Percentiles rank a stretch among this genome's conserved stretches.
These are phyloP conservation scores for Bremia lactucae DNA, from an alignment of 352 stramenopile genomes.

Conservation along the genomic window DNA sequence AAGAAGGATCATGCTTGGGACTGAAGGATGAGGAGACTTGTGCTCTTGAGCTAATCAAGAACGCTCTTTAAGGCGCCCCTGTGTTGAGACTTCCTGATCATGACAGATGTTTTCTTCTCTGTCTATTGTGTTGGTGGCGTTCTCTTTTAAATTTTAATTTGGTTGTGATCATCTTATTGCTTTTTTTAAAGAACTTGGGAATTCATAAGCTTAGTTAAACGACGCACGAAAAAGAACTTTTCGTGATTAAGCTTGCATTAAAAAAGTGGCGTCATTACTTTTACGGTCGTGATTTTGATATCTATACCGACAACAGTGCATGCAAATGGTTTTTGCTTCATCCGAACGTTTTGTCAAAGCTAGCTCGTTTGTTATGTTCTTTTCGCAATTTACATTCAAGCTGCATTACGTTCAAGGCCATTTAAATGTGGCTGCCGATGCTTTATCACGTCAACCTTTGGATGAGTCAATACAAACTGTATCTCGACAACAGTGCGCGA, in stretches of 20 bases:
- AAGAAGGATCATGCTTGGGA: background rate
- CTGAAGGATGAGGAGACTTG: background rate
- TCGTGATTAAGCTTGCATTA: background rate
- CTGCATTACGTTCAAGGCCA: background rate
- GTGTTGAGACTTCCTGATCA: background rate
- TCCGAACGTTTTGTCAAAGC: background rate
- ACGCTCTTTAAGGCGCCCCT: background rate
- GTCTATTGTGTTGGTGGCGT: background rate
- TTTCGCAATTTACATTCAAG: background rate
- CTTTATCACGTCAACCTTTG: background rate
- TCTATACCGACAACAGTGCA: background rate
- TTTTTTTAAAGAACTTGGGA: slow-evolving; percentile 1
- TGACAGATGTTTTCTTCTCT: background rate
- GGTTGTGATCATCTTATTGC: slow-evolving; percentile 1
- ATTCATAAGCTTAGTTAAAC: slow-evolving; percentile 1
- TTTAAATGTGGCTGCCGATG: background rate
- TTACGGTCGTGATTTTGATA: background rate
- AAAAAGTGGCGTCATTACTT: background rate
- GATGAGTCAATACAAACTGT: background rate
- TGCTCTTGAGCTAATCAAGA: background rate
- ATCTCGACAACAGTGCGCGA: background rate
- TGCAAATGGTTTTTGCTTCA: slow-evolving; percentile 1
- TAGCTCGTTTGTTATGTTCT: background rate
- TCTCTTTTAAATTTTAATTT: background rate
- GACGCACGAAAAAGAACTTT: background rate